A percentile compares a stretch with the other conserved stretches of the same genome.
Evolutionary conservation across 1,284 basidiomycete species (phyloP).

Genomic region (Flammula alnicola): DNA sequence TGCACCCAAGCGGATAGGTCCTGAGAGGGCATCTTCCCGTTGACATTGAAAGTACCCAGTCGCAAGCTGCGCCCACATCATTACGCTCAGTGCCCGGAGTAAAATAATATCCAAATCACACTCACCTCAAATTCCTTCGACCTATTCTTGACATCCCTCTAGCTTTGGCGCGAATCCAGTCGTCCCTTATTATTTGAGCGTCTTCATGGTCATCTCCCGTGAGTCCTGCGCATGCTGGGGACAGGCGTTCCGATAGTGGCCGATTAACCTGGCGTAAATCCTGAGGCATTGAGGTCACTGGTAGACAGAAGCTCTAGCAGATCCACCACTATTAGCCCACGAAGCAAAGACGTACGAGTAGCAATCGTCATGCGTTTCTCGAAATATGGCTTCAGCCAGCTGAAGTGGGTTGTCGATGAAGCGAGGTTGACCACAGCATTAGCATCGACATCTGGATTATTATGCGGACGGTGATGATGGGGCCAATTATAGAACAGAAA

Average conservation of each 20-base stretch:
- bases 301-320: neutral
- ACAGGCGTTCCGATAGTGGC: constrained; percentile 56
- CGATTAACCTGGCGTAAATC: constrained; percentile 56
- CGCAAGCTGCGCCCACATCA: constrained; percentile 51
- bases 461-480: neutral
- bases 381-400: constrained; percentile 35
- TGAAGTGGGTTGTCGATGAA: constrained; percentile 34
- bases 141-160: constrained; percentile 38
- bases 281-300: constrained; percentile 45
- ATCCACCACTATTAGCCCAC: neutral
- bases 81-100: neutral
- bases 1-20: constrained; percentile 53
- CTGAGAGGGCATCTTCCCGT: constrained; percentile 72
- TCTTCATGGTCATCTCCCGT: constrained; percentile 64
- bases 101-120: neutral
- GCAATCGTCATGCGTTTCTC: constrained; percentile 28
- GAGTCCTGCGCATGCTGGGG: constrained; percentile 61
- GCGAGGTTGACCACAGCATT: constrained; percentile 25
- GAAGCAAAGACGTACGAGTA: constrained; percentile 24
- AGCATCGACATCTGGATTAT: constrained; percentile 26
- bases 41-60: constrained; percentile 80
- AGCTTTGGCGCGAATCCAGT: constrained; percentile 59
- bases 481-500: no score
- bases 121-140: constrained; percentile 34
- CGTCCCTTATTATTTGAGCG: constrained; percentile 58